phyloP scores from a whole-genome alignment of 2,329 filamentous ascomycete genomes.

The Neophaeococcomyces mojaviensis region DNA sequence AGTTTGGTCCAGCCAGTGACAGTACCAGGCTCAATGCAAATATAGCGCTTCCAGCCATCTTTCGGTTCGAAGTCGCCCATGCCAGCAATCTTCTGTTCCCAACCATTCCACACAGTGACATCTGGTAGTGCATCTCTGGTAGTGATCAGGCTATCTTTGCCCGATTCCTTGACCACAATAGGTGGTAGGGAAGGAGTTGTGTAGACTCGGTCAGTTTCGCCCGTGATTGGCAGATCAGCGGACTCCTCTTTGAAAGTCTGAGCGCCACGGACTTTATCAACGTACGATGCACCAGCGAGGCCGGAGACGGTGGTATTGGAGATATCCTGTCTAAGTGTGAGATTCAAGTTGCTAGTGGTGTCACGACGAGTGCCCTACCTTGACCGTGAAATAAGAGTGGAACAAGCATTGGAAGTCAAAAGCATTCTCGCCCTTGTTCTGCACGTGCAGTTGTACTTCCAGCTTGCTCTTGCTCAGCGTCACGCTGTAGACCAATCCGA shows the following conservation, averaged over 20 bases:
- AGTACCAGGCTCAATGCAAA: slow-evolving; percentile 85
- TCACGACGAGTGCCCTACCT: slow-evolving; percentile 47
- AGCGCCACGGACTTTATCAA: slow-evolving; percentile 71
- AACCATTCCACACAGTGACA: slow-evolving; percentile 95
- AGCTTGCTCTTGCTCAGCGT: slow-evolving; percentile 69
- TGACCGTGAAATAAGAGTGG: slow-evolving; percentile 80
- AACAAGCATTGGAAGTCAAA: slow-evolving; percentile 90
- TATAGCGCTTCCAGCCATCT: slow-evolving; percentile 84
- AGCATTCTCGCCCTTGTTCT: slow-evolving; percentile 72
- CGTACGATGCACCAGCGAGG: slow-evolving; percentile 67
- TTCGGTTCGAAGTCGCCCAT: slow-evolving; percentile 86
- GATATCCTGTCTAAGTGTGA: slow-evolving; percentile 59
- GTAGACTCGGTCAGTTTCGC: slow-evolving; percentile 86
- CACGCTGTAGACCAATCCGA: slow-evolving; percentile 88
- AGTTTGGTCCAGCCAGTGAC: slow-evolving; percentile 76
- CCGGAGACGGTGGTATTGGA: slow-evolving; percentile 63
- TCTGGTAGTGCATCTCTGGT: slow-evolving; percentile 78
- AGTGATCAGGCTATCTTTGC: slow-evolving; percentile 61
- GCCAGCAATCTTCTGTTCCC: slow-evolving; percentile 71
- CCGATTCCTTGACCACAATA: slow-evolving; percentile 55
- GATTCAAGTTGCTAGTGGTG: slow-evolving; percentile 10
- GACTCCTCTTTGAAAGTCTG: slow-evolving; percentile 58
- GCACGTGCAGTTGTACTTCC: slow-evolving; percentile 74
- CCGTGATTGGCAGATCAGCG: slow-evolving; percentile 58
- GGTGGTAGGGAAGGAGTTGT: slow-evolving; percentile 49